Percentiles rank a stretch among this genome's conserved stretches.
Conservation (phyloP, 495 filamentous ascomycete genomes). For the Trichodelitschia bisporula region DNA sequence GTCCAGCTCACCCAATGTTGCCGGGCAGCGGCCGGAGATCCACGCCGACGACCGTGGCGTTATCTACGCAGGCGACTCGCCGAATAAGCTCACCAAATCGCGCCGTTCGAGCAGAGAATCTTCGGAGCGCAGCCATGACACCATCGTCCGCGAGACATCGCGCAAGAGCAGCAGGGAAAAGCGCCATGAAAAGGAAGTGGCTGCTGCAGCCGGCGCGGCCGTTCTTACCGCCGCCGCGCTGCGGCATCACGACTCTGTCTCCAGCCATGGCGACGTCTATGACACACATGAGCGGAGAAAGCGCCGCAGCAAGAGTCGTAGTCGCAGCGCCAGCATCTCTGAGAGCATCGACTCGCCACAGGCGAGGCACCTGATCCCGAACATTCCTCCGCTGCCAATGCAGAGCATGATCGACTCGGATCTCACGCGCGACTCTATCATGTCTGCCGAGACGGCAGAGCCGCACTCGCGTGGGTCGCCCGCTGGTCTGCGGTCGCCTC, state of each 20-base stretch:
- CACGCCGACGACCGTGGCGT: conserved; percentile 33
- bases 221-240: conserved; percentile 39
- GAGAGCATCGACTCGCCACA: conserved; percentile 11
- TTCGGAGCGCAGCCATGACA: conserved; percentile 24
- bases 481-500: too few species aligned
- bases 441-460: conserved; percentile 56
- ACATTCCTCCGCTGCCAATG: conserved; percentile 55
- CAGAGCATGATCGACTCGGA: conserved; percentile 69
- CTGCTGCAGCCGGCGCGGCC: conserved; percentile 28
- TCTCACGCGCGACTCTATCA: conserved; percentile 66
- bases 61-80: conserved; percentile 29
- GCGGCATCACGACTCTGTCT: conserved; percentile 37
- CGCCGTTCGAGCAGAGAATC: conserved; percentile 20
- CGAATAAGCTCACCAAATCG: conserved; percentile 23
- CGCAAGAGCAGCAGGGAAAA: conserved; percentile 34
- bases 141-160: conserved; percentile 26
- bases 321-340: conserved; percentile 29
- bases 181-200: conserved; percentile 22
- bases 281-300: conserved; percentile 25
- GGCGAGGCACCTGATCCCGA: conserved; percentile 29
- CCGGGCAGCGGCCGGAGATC: conserved; percentile 30
- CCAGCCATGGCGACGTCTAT: conserved; percentile 17
- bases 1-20: conserved; percentile 43
- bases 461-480: conserved; percentile 36
- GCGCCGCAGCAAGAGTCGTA: conserved; percentile 24